A percentile compares a stretch with the other conserved stretches of the same genome.
phyloP scores from a whole-genome alignment of 352 stramenopile genomes.

The Phytopythium ostracodes region DNA sequence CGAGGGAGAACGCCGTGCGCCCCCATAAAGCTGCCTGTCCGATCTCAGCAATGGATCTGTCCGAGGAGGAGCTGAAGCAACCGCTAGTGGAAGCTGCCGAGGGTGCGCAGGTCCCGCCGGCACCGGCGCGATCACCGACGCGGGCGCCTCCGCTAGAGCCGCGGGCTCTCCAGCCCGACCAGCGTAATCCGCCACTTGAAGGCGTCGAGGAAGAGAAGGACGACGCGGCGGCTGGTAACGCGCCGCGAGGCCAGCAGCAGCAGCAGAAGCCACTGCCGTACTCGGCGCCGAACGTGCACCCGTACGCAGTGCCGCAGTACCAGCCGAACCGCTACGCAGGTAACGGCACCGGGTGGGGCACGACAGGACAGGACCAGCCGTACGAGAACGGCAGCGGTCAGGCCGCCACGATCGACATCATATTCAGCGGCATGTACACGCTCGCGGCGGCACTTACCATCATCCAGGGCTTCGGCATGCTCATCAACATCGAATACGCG shows the following conservation, averaged over 20 bases:
- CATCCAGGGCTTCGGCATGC: slow-evolving; percentile 83
- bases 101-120: slow-evolving; percentile 6
- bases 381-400: slow-evolving; percentile 39
- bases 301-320: slow-evolving; percentile 80
- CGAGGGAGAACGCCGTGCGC: slow-evolving; percentile 13
- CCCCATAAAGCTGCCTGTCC: slow-evolving; percentile 8
- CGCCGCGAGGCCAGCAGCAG: slow-evolving; percentile 8
- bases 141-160: not conserved
- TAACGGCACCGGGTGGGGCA: slow-evolving; percentile 38
- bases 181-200: slow-evolving; percentile 17
- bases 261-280: slow-evolving; percentile 51
- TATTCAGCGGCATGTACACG: slow-evolving; percentile 86
- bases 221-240: slow-evolving; percentile 9
- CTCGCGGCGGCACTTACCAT: slow-evolving; percentile 75
- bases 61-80: slow-evolving; percentile 73
- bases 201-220: slow-evolving; percentile 63
- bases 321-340: slow-evolving; percentile 53
- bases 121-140: not conserved
- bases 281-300: slow-evolving; percentile 68
- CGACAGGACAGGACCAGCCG: slow-evolving; percentile 21
- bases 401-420: slow-evolving; percentile 65
- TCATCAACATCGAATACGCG: slow-evolving; percentile 62
- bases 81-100: slow-evolving; percentile 44
- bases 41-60: slow-evolving; percentile 49
- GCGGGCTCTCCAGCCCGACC: slow-evolving; percentile 2